phyloP scores from a whole-genome alignment of 805 yeast genomes.

The Starmerella khaoyaiensis region DNA sequence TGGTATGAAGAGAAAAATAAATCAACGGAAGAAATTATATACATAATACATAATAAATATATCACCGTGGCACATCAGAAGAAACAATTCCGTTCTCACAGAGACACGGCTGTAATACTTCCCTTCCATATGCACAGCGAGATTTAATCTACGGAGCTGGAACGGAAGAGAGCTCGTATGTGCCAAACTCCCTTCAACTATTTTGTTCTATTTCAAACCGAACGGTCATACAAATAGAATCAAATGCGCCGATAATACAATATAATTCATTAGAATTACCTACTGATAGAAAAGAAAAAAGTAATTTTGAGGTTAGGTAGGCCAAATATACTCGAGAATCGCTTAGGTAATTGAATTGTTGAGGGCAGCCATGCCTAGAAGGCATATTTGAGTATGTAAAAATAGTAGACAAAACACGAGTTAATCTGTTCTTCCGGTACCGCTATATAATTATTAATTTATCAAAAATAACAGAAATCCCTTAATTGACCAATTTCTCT shows the following conservation, averaged over 20 bases:
- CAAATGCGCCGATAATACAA: constrained; percentile 25
- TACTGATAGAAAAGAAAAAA: constrained; percentile 22
- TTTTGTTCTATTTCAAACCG: constrained; percentile 15
- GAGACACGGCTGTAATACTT: constrained; percentile 2
- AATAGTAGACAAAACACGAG: no score
- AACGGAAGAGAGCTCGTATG: constrained; percentile 29
- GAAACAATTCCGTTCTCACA: constrained; percentile 11
- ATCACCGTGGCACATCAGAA: constrained; percentile 26
- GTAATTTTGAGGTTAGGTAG: not conserved
- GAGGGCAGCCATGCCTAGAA: no score
- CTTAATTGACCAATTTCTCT: not conserved
- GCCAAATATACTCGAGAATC: no score
- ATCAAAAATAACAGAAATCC: no score
- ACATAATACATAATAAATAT: constrained; percentile 19
- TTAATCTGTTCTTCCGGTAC: no score
- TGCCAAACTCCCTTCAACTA: constrained; percentile 25
- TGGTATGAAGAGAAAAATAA: no score
- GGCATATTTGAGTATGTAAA: no score
- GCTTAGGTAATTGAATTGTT: no score
- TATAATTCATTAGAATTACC: constrained; percentile 25
- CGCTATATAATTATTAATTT: no score
- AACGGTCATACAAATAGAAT: constrained; percentile 14
- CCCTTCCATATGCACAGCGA: constrained; percentile 22
- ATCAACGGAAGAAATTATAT: no score
- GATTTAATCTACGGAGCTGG: constrained; percentile 29